phyloP scores from a whole-genome alignment of 2,329 filamentous ascomycete species.

The Bipolaris sorokiniana region DNA sequence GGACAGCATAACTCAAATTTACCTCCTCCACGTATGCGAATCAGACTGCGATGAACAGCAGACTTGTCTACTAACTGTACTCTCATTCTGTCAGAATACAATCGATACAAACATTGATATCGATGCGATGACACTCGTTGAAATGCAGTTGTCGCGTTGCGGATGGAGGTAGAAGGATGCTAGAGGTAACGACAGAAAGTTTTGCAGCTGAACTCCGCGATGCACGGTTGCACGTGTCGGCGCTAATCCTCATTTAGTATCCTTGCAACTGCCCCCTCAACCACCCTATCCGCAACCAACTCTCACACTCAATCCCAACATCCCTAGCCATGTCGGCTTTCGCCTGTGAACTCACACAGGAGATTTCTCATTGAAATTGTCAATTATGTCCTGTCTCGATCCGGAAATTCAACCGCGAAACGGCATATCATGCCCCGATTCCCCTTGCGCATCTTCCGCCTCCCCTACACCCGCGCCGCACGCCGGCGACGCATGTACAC shows the following conservation, averaged over 20 bases:
- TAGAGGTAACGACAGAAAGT: not conserved
- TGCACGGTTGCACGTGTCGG: slow-evolving; percentile 17
- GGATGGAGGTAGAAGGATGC: slow-evolving; percentile 1
- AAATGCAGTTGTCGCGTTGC: not conserved
- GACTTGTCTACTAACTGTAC: not conserved
- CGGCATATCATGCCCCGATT: slow-evolving; percentile 35
- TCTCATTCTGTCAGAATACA: not conserved
- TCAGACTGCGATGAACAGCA: not conserved
- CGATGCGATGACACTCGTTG: not conserved
- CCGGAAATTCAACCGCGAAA: not conserved
- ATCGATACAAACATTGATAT: not conserved
- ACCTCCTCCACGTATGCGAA: not conserved
- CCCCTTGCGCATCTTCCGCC: slow-evolving; percentile 41
- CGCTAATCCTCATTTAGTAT: slow-evolving; percentile 14
- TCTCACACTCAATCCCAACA: not conserved
- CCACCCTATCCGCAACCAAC: slow-evolving; percentile 2
- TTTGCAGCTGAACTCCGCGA: slow-evolving; percentile 11
- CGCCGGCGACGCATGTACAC: slow-evolving; percentile 48
- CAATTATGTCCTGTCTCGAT: not conserved
- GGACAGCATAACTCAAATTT: not conserved
- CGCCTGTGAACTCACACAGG: not conserved
- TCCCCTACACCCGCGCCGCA: slow-evolving; percentile 46
- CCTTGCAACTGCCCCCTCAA: slow-evolving; percentile 11
- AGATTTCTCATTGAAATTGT: slow-evolving; percentile 1
- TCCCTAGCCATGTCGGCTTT: not conserved